These are phyloP conservation scores for Litsea cubeba DNA, from an alignment of 164 flowering plant species.

Conservation along the genomic window DNA sequence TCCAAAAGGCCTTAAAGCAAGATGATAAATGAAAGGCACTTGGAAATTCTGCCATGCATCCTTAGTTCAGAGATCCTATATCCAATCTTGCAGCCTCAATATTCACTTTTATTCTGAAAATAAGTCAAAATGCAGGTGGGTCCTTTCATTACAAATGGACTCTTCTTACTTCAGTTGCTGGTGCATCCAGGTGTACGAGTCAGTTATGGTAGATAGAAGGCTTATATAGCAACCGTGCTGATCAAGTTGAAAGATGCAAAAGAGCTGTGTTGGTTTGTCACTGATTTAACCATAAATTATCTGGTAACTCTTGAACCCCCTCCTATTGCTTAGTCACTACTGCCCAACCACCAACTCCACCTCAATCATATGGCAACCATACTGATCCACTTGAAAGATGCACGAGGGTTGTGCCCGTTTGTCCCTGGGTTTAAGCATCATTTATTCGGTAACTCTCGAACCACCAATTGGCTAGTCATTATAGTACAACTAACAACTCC, in stretches of 20 bases:
- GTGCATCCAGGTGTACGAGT: no score
- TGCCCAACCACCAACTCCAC: no score
- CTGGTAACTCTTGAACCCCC: no score
- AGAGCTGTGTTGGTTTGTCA: not conserved
- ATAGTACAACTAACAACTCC: no score
- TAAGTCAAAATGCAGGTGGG: not conserved
- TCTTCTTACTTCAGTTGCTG: no score
- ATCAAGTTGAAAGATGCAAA: not conserved
- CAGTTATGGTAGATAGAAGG: not conserved
- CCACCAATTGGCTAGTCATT: not conserved
- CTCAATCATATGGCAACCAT: no score
- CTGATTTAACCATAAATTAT: no score
- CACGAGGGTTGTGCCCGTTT: no score
- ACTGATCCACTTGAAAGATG: no score
- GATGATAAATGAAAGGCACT: no score
- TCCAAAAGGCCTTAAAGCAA: not conserved
- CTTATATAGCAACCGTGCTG: not conserved
- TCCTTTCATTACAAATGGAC: not conserved
- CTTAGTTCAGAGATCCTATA: not conserved
- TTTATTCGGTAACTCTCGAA: not conserved
- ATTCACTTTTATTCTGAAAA: not conserved
- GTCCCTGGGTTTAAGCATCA: no score
- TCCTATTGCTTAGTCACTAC: no score
- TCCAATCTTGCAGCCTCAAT: not conserved
- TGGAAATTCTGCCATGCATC: not conserved